These are phyloP conservation scores for Solanum virginianum DNA, from an alignment of 257 asterid species.

Conservation along the genomic window DNA sequence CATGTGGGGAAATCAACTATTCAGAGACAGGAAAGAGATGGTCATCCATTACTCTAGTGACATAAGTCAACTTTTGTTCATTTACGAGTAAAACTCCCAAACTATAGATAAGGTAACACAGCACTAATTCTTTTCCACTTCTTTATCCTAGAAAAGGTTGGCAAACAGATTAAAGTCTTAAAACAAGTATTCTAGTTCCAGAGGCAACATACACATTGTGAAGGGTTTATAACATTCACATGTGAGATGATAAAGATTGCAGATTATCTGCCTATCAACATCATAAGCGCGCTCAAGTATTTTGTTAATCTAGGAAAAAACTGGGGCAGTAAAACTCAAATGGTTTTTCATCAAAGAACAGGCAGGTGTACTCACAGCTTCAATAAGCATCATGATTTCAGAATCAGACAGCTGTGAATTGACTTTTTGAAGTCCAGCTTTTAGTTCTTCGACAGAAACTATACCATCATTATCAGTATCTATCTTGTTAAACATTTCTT, in stretches of 20 bases:
- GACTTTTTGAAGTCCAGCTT: constrained; percentile 52
- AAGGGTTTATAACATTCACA: background rate
- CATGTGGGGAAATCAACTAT: background rate
- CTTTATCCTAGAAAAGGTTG: background rate
- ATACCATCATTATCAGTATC: constrained; percentile 77
- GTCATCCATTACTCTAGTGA: background rate
- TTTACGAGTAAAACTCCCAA: background rate
- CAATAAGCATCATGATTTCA: constrained; percentile 74
- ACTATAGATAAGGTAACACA: background rate
- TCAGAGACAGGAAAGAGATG: background rate
- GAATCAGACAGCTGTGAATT: constrained; percentile 61
- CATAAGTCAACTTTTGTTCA: background rate
- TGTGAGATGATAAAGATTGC: background rate
- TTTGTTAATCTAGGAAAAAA: background rate
- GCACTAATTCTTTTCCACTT: background rate
- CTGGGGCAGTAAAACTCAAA: too few species aligned
- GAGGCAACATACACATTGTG: background rate
- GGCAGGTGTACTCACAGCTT: constrained; percentile 51
- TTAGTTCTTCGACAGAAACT: constrained; percentile 71
- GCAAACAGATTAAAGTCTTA: background rate
- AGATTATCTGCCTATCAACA: background rate
- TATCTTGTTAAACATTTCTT: constrained; percentile 68
- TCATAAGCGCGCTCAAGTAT: background rate
- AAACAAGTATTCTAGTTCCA: background rate
- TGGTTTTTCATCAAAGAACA: background rate